Evolutionary conservation across 208 protist species (phyloP).

Genomic region (Acanthamoeba royreba): DNA sequence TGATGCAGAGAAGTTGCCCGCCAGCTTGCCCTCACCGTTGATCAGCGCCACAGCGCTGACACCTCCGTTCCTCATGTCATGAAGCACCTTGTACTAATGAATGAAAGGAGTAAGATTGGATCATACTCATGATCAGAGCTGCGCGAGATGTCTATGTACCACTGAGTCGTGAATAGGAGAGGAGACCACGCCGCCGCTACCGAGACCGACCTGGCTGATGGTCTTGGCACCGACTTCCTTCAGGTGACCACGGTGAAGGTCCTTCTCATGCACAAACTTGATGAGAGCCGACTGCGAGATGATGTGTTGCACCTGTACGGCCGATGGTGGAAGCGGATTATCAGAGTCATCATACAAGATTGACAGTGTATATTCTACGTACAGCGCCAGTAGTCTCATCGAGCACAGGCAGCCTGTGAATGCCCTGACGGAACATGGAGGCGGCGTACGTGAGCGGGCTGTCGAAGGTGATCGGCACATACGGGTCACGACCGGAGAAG

Average conservation of each 20-base stretch:
- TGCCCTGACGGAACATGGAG: background rate
- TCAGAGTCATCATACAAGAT: background rate
- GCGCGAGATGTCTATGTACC: background rate
- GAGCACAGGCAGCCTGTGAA: constrained; percentile 35
- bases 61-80: background rate
- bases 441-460: background rate
- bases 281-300: constrained; percentile 14
- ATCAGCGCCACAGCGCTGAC: constrained; percentile 34
- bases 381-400: background rate
- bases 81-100: background rate
- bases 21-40: background rate
- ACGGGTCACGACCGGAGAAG: constrained; percentile 32
- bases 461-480: background rate
- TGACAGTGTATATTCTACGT: background rate
- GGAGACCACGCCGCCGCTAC: background rate
- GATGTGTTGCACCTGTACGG: background rate
- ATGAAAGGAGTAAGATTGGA: background rate
- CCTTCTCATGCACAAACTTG: background rate
- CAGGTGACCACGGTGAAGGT: constrained; percentile 6
- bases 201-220: background rate
- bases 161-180: background rate
- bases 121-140: background rate
- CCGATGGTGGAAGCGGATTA: background rate
- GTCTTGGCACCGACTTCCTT: constrained; percentile 36
- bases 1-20: constrained; percentile 34